Evolutionary conservation across 768 basidiomycete genomes (phyloP).

Genomic region (Leccinum barrowsii): DNA sequence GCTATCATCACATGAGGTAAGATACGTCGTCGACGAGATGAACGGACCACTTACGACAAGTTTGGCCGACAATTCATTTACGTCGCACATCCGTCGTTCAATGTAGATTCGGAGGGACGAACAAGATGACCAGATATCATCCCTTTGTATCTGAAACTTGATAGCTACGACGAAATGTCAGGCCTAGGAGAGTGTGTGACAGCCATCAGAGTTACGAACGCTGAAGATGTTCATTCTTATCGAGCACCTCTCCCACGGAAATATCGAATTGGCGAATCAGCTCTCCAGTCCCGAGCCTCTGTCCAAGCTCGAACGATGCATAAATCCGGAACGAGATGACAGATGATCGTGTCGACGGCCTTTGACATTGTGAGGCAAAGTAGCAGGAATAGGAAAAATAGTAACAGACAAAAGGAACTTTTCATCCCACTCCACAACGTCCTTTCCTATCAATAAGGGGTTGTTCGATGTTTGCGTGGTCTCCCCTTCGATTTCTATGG

Average conservation of each 20-base stretch:
- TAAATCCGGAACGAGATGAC: background rate
- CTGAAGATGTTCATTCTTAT: background rate
- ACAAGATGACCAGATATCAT: background rate
- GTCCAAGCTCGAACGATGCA: background rate
- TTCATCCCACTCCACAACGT: background rate
- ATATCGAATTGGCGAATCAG: background rate
- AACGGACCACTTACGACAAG: background rate
- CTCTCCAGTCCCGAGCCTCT: background rate
- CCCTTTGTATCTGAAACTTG: background rate
- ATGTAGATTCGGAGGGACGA: background rate
- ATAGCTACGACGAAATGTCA: background rate
- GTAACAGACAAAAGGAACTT: background rate
- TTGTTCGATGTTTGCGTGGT: background rate
- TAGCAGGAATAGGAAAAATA: background rate
- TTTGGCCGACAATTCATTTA: background rate
- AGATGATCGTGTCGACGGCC: background rate
- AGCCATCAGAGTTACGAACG: background rate
- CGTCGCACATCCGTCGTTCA: background rate
- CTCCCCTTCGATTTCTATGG: background rate
- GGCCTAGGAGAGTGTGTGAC: background rate
- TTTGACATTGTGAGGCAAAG: background rate
- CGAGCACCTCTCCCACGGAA: background rate
- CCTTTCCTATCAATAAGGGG: background rate
- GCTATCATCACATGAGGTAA: background rate
- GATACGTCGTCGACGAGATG: background rate